phyloP scores from a whole-genome alignment of 345 rosid genomes.

The Eucalyptus curtisii region DNA sequence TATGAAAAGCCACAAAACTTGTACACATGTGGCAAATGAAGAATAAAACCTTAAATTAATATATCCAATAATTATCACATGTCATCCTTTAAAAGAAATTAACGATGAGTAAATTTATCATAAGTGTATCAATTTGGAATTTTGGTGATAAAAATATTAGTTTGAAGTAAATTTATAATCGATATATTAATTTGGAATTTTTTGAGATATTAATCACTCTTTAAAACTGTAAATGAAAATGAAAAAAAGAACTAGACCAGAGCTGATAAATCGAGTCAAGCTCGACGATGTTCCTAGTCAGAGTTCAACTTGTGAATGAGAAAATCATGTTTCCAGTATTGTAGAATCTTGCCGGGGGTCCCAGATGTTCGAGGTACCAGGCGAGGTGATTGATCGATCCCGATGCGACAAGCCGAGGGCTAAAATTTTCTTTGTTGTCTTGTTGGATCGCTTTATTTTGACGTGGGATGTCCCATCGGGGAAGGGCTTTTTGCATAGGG shows the following conservation, averaged over 20 bases:
- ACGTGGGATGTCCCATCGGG: background rate
- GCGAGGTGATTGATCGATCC: background rate
- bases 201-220: no score
- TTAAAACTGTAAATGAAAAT: background rate
- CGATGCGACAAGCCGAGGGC: background rate
- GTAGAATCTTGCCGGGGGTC: background rate
- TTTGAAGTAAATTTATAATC: no score
- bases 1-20: no score
- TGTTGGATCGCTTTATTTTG: background rate
- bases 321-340: background rate
- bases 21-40: no score
- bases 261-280: background rate
- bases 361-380: background rate
- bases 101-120: accelerated
- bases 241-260: background rate
- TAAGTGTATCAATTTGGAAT: accelerated
- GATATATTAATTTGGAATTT: no score
- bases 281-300: background rate
- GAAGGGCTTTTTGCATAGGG: background rate
- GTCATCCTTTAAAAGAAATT: no score
- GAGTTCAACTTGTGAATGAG: background rate
- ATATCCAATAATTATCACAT: no score
- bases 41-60: no score
- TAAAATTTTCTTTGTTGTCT: background rate
- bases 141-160: no score